Evolutionary conservation across 2,329 filamentous ascomycete genomes (phyloP), one percentile per base, ranked within the genome.

Genomic region (Gremmenia infestans): DNA sequence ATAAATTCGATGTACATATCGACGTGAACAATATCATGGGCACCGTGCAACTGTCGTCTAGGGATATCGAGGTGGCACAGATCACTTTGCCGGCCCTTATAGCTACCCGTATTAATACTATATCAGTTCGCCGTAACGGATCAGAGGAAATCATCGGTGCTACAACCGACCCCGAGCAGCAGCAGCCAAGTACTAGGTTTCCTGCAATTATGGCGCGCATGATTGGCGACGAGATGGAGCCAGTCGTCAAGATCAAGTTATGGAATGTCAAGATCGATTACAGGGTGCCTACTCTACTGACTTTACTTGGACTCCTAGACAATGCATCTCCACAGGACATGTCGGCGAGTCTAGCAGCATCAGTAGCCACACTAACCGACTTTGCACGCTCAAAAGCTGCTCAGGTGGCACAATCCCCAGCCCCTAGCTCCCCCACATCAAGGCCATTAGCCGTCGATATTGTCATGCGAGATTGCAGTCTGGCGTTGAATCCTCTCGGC

Each of bases 221-320:
- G 74, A 89, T 99, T 62, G 91, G 91, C 0, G 92, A 97, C 68
- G 93, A 97, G 69, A 89, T 95, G 73, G 93, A 97, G 61, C 93
- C 95, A 0, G 85, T 90, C 6, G 77, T 97, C 62, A 96, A 95
- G 70, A 71, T 97, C 56, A 95, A 96, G 69, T 74, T 97, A 43
- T 89, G 88, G 71, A 91, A 96, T 59, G 64, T 96, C 4, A 87
- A 85, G 57, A 72, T 91, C n/a, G 95, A 99, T 69, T 99, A 99
- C 70, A 87, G 87, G 15, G 88, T 97, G 4, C 82, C 89, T 0
- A 90, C 89, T 0, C 72, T 97, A 0, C 87, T 96, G 77, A 89
- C 91, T 52, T 72, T 96, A 5, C 79, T 96, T 6, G 87, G 84
- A 0, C 77, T 95, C 2, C 78, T 79, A 14, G 82, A 86, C 15